These are phyloP conservation scores for Pterocarpus macrocarpus DNA, from an alignment of 306 rosid genomes.

Conservation along the genomic window DNA sequence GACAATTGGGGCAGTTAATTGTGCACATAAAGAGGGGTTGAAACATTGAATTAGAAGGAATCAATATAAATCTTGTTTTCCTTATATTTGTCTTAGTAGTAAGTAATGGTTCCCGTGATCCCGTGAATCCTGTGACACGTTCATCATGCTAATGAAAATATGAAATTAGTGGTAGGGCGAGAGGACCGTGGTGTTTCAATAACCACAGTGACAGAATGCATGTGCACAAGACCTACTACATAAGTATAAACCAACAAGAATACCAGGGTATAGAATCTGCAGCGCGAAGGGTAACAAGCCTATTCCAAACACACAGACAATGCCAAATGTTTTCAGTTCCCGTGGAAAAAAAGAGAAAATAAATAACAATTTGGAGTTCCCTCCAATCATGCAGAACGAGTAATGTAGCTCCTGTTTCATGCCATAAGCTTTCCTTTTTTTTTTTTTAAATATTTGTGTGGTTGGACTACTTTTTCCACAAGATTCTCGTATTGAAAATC, in stretches of 20 bases:
- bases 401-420: slow-evolving; percentile 10
- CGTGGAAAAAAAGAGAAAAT: background rate
- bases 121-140: background rate
- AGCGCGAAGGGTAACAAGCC: slow-evolving; percentile 37
- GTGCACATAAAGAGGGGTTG: background rate
- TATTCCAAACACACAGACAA: slow-evolving; percentile 51
- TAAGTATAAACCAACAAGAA: slow-evolving; percentile 37
- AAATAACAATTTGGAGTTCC: slow-evolving; percentile 13
- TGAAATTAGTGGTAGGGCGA: background rate
- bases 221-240: slow-evolving; percentile 43
- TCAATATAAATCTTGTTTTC: too few species aligned
- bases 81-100: background rate
- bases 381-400: slow-evolving; percentile 44
- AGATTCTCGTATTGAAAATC: slow-evolving; percentile 43
- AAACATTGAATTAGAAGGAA: background rate
- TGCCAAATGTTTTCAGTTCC: slow-evolving; percentile 44
- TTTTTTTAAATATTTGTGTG: slow-evolving; percentile 15
- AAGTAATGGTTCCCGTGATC: background rate
- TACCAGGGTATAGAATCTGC: slow-evolving; percentile 42
- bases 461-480: slow-evolving; percentile 41
- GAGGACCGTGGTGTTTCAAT: background rate
- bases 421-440: background rate
- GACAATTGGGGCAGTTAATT: background rate
- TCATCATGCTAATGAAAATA: background rate
- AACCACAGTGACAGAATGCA: slow-evolving; percentile 38